Base-by-base conservation (phyloP, 148 eudicot genomes). In the Chenopodium formosanum region DNA sequence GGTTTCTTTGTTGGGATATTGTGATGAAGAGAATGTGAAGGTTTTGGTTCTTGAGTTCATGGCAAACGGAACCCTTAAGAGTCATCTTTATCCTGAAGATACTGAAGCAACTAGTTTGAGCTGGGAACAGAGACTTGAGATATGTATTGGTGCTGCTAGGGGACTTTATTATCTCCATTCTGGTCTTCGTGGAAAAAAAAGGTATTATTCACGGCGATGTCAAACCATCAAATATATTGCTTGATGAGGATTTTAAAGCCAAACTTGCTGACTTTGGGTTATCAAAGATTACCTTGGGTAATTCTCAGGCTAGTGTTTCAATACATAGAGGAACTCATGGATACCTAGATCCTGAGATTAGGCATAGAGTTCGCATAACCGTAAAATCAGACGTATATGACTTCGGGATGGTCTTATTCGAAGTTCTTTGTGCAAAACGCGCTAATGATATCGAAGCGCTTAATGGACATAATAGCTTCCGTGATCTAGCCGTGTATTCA, bases 161-260 rank as follows among this genome's bases (percentile, higher is more conserved):
- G 88, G 90, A 8, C 90, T 88, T 53, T 86, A 88, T 62, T 88
- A 88, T 63, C 81, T 88, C 25, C 90, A 88, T 65, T 84, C 88
- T 16, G 88, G 90, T 34, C 70, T 78, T 40, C 69, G 4, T 34
- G 37, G 37, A 2, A 34, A 85, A 53, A 53, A 84, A 86, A 79
- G 81, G 82, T n/a, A 79, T 88, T n/a, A 86, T 88, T 84, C 88
- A 88, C n/a, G 82, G 90, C 27, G 90, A 88, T 86, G 90, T 88
- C 13, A 88, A 88, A 75, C 79, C 87, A 1, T 81, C 87, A 14
- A 88, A 88, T 76, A 88, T 88, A 29, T 81, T 88, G 22, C 82
- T 87, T 29, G 89, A 87, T 53, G 89, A 85, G 75, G 83, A 82
- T 46, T 72, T 87, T 19, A 79, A 80, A 75, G 86, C 87, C 27